Conservation (phyloP, 371 early-diverging fungal genomes). For the Actinomucor elegans region DNA sequence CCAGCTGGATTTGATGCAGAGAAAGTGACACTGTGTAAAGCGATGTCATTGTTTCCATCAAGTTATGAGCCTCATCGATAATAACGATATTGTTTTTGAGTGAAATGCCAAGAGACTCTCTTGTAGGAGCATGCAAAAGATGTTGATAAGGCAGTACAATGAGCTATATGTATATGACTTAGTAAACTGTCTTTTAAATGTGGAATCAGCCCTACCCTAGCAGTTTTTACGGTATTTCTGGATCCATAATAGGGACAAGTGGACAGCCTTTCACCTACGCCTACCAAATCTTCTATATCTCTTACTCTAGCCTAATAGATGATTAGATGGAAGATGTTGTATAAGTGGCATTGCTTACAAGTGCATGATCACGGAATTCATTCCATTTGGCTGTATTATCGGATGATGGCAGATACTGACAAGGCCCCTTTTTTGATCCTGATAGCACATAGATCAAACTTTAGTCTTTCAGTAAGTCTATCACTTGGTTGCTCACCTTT, state of each 20-base stretch:
- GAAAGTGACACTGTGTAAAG: constrained; percentile 58
- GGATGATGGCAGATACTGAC: constrained; percentile 51
- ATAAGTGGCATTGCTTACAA: too few species aligned
- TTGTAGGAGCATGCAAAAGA: constrained; percentile 69
- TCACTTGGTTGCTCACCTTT: constrained; percentile 29
- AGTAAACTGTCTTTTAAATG: neutral
- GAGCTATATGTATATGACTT: constrained; percentile 40
- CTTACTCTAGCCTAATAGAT: constrained; percentile 51
- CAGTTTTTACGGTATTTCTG: constrained; percentile 56
- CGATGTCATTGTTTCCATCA: constrained; percentile 71
- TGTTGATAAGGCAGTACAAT: constrained; percentile 89
- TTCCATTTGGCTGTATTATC: constrained; percentile 45
- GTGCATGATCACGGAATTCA: constrained; percentile 61
- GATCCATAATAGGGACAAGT: constrained; percentile 94
- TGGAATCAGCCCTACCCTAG: constrained; percentile 55
- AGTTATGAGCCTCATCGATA: constrained; percentile 92
- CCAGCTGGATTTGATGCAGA: constrained; percentile 45
- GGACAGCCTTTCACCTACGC: constrained; percentile 58
- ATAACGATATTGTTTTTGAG: constrained; percentile 77
- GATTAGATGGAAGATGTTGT: too few species aligned
- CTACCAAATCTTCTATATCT: constrained; percentile 88
- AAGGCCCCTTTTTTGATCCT: constrained; percentile 41
- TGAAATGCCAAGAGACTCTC: constrained; percentile 77
- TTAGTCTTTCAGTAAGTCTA: too few species aligned
- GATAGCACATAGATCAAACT: neutral